Conservation (phyloP, 768 basidiomycete species). For the Mycena pura region DNA sequence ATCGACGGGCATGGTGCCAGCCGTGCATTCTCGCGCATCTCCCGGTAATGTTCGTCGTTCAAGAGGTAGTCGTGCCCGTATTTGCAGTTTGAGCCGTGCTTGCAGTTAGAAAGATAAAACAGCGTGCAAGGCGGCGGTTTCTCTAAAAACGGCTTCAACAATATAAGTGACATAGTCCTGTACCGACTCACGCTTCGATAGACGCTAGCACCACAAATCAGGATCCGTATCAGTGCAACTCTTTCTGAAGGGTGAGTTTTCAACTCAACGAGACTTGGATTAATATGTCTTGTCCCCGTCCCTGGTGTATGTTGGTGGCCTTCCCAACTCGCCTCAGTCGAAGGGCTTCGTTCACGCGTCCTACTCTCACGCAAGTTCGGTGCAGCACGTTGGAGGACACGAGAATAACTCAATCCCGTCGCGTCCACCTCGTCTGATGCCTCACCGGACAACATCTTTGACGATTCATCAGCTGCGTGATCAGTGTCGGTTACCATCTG, state of each 20-base stretch:
- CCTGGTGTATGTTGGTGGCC: conserved; percentile 28
- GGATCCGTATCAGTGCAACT: conserved; percentile 27
- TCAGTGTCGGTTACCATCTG: conserved; percentile 17
- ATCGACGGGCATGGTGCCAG: conserved; percentile 66
- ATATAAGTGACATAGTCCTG: conserved; percentile 13
- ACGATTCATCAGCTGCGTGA: conserved; percentile 2
- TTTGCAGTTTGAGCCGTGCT: conserved; percentile 62
- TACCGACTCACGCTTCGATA: conserved; percentile 64
- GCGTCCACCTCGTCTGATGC: conserved; percentile 35
- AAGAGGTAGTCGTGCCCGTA: conserved; percentile 69
- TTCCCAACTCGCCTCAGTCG: conserved; percentile 55
- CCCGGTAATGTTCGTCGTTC: conserved; percentile 56
- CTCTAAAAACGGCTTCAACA: conserved; percentile 45
- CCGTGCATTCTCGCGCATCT: conserved; percentile 63
- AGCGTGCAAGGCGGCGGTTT: conserved; percentile 72
- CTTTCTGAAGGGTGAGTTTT: conserved; percentile 16
- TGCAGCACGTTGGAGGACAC: conserved; percentile 44
- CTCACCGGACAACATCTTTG: conserved; percentile 3
- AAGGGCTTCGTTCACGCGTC: conserved; percentile 48
- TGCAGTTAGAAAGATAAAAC: conserved; percentile 68
- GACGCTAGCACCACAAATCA: conserved; percentile 42
- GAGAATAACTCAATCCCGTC: conserved; percentile 49
- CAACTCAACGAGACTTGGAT: conserved; percentile 59
- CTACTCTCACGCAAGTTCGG: conserved; percentile 45
- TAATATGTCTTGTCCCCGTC: conserved; percentile 50